Percentiles rank a stretch among this genome's conserved stretches.
phyloP scores from a whole-genome alignment of 148 eudicot genomes.

The Euryodendron excelsum region DNA sequence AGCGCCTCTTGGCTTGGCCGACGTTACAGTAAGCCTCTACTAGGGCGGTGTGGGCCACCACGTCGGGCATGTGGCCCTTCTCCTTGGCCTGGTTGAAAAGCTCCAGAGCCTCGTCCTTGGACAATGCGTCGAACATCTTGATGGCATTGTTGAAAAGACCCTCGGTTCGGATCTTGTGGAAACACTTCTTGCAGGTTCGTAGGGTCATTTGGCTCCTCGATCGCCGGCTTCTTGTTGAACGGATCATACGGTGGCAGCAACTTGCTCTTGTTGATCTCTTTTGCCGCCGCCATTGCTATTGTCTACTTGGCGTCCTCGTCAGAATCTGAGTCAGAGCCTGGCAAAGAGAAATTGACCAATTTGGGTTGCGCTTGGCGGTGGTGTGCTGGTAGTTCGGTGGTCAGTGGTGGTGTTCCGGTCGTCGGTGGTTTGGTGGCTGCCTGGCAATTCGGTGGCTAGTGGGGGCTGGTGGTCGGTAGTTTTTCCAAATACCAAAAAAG shows the following conservation, averaged over 20 bases:
- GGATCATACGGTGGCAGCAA: slow-evolving; percentile 81
- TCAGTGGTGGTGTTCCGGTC: no score
- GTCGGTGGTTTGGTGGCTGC: no score
- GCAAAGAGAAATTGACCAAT: slow-evolving; percentile 54
- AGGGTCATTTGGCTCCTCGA: slow-evolving; percentile 52
- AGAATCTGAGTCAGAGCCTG: slow-evolving; percentile 40
- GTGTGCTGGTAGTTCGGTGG: no score
- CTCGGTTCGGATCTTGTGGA: slow-evolving; percentile 49
- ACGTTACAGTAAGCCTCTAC: slow-evolving; percentile 70
- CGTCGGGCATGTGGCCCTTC: slow-evolving; percentile 75
- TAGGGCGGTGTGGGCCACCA: slow-evolving; percentile 79
- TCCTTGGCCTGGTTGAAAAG: slow-evolving; percentile 60
- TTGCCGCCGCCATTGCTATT: neutral
- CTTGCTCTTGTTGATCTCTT: slow-evolving; percentile 18
- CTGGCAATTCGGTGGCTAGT: no score
- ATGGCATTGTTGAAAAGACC: slow-evolving; percentile 64
- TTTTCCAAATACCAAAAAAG: no score
- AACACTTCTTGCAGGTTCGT: slow-evolving; percentile 67
- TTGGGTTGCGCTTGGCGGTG: slow-evolving; percentile 39
- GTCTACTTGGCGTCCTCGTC: slow-evolving; percentile 45
- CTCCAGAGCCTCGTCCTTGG: slow-evolving; percentile 71
- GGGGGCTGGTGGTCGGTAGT: no score
- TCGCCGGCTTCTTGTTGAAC: slow-evolving; percentile 46
- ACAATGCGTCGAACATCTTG: slow-evolving; percentile 96
- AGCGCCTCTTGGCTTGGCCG: slow-evolving; percentile 52